A percentile compares a stretch with the other conserved stretches of the same genome.
Evolutionary conservation across 495 filamentous ascomycete species (phyloP).

Genomic region (Clavariopsis aquatica): DNA sequence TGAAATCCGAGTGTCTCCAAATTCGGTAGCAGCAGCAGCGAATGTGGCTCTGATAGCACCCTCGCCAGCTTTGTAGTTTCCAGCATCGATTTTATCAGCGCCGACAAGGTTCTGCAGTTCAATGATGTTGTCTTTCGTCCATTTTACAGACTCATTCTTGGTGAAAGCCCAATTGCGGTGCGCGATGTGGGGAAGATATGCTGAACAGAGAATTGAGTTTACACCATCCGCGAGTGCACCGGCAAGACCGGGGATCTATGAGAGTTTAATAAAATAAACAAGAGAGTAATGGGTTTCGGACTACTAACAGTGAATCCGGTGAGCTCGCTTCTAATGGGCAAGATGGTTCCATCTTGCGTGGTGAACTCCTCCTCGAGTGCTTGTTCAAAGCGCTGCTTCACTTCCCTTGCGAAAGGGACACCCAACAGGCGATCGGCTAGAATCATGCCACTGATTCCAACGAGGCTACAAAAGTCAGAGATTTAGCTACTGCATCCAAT

Average conservation of each 20-base stretch:
- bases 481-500: neutral
- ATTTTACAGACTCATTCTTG: constrained; percentile 16
- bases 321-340: constrained; percentile 29
- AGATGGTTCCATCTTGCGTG: constrained; percentile 26
- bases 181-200: constrained; percentile 25
- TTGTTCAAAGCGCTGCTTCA: constrained; percentile 17
- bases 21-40: constrained; percentile 19
- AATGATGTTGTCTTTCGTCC: neutral
- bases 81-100: constrained; percentile 23
- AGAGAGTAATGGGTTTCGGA: neutral
- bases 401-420: constrained; percentile 2
- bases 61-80: constrained; percentile 23
- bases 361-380: constrained; percentile 30
- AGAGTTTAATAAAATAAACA: neutral
- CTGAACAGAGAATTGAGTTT: constrained; percentile 24
- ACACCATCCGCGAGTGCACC: constrained; percentile 25
- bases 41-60: constrained; percentile 13
- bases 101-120: constrained; percentile 20
- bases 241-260: constrained; percentile 22
- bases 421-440: constrained; percentile 22
- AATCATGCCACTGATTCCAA: constrained; percentile 16
- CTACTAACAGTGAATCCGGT: constrained; percentile 24
- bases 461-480: constrained; percentile 6
- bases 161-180: constrained; percentile 24
- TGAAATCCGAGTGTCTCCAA: constrained; percentile 7